A percentile compares a stretch with the other conserved stretches of the same genome.
Evolutionary conservation across 164 flowering plant species (phyloP).

Genomic region (Cinnamomum chago): DNA sequence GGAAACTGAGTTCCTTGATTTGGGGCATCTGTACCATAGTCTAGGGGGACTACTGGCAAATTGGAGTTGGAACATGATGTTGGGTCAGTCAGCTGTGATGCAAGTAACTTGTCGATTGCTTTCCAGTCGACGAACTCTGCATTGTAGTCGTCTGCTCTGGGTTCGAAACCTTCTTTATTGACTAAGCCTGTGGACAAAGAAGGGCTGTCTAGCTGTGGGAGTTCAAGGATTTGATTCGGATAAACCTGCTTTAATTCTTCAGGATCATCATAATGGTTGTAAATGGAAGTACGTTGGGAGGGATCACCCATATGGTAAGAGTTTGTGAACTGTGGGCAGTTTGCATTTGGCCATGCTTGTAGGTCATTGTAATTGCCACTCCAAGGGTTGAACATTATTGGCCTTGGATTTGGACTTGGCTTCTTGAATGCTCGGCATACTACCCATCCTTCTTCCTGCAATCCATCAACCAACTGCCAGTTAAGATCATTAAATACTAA

Average conservation of each 20-base stretch:
- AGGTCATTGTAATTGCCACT: conserved; percentile 28
- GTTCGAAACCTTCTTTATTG: conserved; percentile 23
- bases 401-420: conserved; percentile 57
- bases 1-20: conserved; percentile 17
- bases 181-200: conserved; percentile 39
- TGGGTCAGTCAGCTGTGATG: conserved; percentile 26
- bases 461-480: neutral
- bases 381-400: conserved; percentile 51
- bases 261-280: conserved; percentile 15
- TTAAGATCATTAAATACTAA: neutral
- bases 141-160: conserved; percentile 15
- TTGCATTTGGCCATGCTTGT: conserved; percentile 16
- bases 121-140: conserved; percentile 43
- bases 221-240: conserved; percentile 37
- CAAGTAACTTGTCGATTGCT: conserved; percentile 39
- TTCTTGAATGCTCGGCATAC: conserved; percentile 90
- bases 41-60: conserved; percentile 12
- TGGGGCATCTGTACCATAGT: conserved; percentile 8
- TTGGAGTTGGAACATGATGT: conserved; percentile 9
- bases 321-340: conserved; percentile 13
- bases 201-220: conserved; percentile 58
- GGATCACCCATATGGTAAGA: conserved; percentile 17
- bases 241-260: conserved; percentile 14
- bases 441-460: conserved; percentile 98
- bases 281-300: conserved; percentile 16